phyloP scores from a whole-genome alignment of 331 rosid genomes.

The Pyrus hybrid region DNA sequence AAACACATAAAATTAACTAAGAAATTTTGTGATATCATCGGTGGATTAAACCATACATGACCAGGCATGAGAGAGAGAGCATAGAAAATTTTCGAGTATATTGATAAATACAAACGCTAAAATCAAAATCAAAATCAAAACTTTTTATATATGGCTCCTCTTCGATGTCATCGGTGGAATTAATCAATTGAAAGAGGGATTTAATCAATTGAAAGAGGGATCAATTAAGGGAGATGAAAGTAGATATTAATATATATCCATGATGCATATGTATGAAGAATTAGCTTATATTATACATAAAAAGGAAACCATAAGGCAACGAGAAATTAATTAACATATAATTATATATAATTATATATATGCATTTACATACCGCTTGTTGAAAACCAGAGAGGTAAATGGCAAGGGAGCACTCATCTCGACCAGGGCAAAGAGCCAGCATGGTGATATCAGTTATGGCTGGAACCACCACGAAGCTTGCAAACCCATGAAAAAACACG shows the following conservation, averaged over 20 bases:
- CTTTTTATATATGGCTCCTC: too few species aligned
- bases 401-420: conserved; percentile 70
- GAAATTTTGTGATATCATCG: background rate
- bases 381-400: conserved; percentile 73
- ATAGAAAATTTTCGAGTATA: too few species aligned
- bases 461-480: conserved; percentile 24
- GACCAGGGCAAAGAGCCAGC: conserved; percentile 66
- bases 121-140: too few species aligned
- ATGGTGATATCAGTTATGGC: conserved; percentile 65
- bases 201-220: background rate
- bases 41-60: too few species aligned
- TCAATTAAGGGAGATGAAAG: background rate
- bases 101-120: too few species aligned
- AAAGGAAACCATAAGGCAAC: too few species aligned
- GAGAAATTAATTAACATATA: too few species aligned
- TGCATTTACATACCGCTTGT: conserved; percentile 47
- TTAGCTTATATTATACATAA: background rate
- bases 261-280: too few species aligned
- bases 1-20: background rate
- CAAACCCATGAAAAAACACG: conserved; percentile 31
- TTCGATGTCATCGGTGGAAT: too few species aligned
- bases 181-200: too few species aligned
- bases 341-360: too few species aligned
- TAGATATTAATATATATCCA: background rate
- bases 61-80: too few species aligned